Conservation (phyloP, 805 yeast genomes). For the Kodamaea kaohsiungensis region DNA sequence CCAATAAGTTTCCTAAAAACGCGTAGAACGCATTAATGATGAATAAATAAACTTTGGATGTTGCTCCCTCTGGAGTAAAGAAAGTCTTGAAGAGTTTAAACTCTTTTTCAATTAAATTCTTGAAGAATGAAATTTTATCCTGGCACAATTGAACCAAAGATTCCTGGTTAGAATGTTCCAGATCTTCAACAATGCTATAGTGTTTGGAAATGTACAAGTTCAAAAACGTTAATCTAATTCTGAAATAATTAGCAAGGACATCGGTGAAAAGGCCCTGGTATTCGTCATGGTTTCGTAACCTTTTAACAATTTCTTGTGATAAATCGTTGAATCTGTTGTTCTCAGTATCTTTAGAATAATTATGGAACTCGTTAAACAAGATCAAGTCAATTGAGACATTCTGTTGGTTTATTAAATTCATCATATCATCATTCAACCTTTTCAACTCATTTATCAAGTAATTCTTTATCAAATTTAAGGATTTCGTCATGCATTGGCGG, state of each 20-base stretch:
- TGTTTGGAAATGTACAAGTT: slow-evolving; percentile 38
- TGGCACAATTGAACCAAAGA: slow-evolving; percentile 60
- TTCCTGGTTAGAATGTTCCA: slow-evolving; percentile 13
- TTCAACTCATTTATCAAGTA: slow-evolving; percentile 53
- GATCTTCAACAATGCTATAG: not conserved
- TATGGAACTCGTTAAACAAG: slow-evolving; percentile 60
- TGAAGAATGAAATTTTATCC: slow-evolving; percentile 58
- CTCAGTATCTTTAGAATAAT: slow-evolving; percentile 23
- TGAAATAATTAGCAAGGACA: slow-evolving; percentile 63
- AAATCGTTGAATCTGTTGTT: slow-evolving; percentile 31
- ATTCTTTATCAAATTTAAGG: slow-evolving; percentile 72
- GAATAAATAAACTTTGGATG: slow-evolving; percentile 9
- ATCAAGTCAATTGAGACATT: slow-evolving; percentile 60
- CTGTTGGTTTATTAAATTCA: slow-evolving; percentile 13
- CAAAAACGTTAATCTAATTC: slow-evolving; percentile 53
- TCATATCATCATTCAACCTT: slow-evolving; percentile 24
- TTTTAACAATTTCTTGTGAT: slow-evolving; percentile 34
- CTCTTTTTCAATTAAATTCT: slow-evolving; percentile 63
- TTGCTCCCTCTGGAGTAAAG: slow-evolving; percentile 32
- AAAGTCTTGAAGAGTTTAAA: slow-evolving; percentile 54
- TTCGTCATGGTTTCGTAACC: slow-evolving; percentile 47
- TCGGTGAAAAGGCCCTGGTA: slow-evolving; percentile 69
- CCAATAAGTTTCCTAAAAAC: slow-evolving; percentile 67
- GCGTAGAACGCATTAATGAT: slow-evolving; percentile 39
- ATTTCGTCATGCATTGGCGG: slow-evolving; percentile 80